phyloP scores from a whole-genome alignment of 1,139 yeast genomes.

The Yamadazyma epiphylla region DNA sequence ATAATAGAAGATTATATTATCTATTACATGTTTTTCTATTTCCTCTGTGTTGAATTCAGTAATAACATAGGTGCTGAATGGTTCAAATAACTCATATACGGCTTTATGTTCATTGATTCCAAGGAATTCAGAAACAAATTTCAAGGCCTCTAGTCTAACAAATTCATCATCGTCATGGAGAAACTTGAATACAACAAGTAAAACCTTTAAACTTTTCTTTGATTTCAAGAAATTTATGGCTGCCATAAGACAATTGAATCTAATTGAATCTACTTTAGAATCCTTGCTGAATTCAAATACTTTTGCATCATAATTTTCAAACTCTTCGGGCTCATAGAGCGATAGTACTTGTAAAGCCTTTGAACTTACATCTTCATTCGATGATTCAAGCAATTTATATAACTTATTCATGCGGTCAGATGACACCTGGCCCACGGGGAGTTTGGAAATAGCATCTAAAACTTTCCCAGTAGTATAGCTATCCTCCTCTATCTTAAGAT shows the following conservation, averaged over 20 bases:
- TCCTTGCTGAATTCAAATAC: slow-evolving; percentile 37
- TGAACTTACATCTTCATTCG: slow-evolving; percentile 44
- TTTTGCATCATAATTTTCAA: neutral
- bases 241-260: slow-evolving; percentile 48
- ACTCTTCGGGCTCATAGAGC: neutral
- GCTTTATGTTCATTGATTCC: too few relatives aligned
- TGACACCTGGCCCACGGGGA: too few relatives aligned
- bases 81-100: too few relatives aligned
- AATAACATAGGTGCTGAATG: neutral
- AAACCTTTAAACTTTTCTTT: slow-evolving; percentile 8
- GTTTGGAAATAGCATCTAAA: slow-evolving; percentile 19
- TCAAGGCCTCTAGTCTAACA: slow-evolving; percentile 23
- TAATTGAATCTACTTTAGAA: slow-evolving; percentile 37
- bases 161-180: slow-evolving; percentile 58
- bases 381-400: neutral
- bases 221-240: slow-evolving; percentile 21
- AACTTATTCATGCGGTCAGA: slow-evolving; percentile 10
- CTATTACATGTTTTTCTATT: neutral
- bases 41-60: neutral
- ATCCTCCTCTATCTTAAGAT: slow-evolving; percentile 5
- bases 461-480: slow-evolving; percentile 11
- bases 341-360: slow-evolving; percentile 52
- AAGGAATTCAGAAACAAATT: neutral
- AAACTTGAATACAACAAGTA: slow-evolving; percentile 6
- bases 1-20: slow-evolving; percentile 1